Percentiles rank a stretch among this genome's conserved stretches.
These are phyloP conservation scores for Sicyos baderoa DNA, from an alignment of 306 rosid species.

Conservation along the genomic window DNA sequence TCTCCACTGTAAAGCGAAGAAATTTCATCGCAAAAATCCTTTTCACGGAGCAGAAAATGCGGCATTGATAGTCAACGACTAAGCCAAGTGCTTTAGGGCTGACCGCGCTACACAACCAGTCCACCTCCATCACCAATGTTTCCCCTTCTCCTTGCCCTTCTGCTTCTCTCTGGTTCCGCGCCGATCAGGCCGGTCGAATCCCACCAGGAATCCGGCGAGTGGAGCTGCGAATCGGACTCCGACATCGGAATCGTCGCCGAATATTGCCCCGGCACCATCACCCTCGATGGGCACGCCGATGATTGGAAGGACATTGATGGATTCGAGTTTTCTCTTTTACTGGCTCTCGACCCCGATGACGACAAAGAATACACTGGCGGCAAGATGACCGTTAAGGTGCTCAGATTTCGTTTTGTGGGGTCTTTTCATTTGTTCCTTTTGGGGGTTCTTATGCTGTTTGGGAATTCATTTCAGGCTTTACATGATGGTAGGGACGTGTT, in stretches of 20 bases:
- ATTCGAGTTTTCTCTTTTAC: conserved; percentile 67
- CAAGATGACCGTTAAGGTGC: conserved; percentile 71
- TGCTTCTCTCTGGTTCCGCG: conserved; percentile 21
- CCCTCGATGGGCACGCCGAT: conserved; percentile 83
- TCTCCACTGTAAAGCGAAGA: background rate
- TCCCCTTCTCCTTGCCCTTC: conserved; percentile 24
- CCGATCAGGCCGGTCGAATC: conserved; percentile 43
- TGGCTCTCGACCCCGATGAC: conserved; percentile 73
- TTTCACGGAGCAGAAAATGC: background rate
- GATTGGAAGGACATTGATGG: conserved; percentile 86
- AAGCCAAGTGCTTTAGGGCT: background rate
- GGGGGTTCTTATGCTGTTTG: conserved; percentile 9
- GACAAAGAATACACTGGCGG: conserved; percentile 68
- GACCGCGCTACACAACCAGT: background rate
- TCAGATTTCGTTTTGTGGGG: background rate
- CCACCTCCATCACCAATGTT: conserved; percentile 28
- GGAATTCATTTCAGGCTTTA: conserved; percentile 46
- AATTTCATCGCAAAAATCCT: background rate
- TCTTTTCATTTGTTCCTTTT: background rate
- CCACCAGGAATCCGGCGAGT: conserved; percentile 70
- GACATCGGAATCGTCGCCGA: conserved; percentile 53
- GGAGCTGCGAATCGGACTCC: conserved; percentile 67
- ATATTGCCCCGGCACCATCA: conserved; percentile 58
- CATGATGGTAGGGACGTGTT: conserved; percentile 82
- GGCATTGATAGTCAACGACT: conserved; percentile 7